These are phyloP conservation scores for Salix suchowensis DNA, from an alignment of 345 rosid species.

Conservation along the genomic window DNA sequence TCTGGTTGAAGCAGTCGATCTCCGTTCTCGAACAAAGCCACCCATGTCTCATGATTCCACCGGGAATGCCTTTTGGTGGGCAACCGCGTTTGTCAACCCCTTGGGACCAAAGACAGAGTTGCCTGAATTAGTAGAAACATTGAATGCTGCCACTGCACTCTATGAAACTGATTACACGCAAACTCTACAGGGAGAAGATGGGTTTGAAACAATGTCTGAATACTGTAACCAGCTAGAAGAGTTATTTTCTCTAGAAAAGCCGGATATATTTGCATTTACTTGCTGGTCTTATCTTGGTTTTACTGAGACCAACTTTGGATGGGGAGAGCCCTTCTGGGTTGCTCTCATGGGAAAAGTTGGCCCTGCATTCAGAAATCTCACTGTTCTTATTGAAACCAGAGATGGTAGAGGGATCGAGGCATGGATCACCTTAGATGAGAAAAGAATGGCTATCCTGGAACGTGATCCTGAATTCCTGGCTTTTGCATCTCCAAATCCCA, in stretches of 20 bases:
- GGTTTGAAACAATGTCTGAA: conserved; percentile 11
- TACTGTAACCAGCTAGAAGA: conserved; percentile 13
- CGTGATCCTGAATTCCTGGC: conserved; percentile 18
- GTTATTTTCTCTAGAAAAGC: conserved; percentile 12
- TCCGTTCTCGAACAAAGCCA: conserved; percentile 16
- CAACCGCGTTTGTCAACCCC: background rate
- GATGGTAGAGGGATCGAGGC: conserved; percentile 24
- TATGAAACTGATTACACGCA: conserved; percentile 8
- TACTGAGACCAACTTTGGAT: conserved; percentile 10
- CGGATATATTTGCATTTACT: conserved; percentile 17
- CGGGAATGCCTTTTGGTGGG: conserved; percentile 21
- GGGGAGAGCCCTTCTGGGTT: conserved; percentile 21
- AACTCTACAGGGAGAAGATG: conserved; percentile 15
- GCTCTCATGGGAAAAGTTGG: conserved; percentile 15
- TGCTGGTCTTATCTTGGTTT: conserved; percentile 8
- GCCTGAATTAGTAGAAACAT: background rate
- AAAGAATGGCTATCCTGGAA: conserved; percentile 7
- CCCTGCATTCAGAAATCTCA: conserved; percentile 10
- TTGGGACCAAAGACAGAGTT: background rate
- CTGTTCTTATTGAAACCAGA: conserved; percentile 4
- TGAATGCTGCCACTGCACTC: background rate
- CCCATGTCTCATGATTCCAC: conserved; percentile 11
- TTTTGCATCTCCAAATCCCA: conserved; percentile 20
- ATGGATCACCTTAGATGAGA: conserved; percentile 17
- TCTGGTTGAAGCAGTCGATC: conserved; percentile 22